Evolutionary conservation across 768 basidiomycete genomes (phyloP).

Genomic region (Lanmaoa pseudosensibilis): DNA sequence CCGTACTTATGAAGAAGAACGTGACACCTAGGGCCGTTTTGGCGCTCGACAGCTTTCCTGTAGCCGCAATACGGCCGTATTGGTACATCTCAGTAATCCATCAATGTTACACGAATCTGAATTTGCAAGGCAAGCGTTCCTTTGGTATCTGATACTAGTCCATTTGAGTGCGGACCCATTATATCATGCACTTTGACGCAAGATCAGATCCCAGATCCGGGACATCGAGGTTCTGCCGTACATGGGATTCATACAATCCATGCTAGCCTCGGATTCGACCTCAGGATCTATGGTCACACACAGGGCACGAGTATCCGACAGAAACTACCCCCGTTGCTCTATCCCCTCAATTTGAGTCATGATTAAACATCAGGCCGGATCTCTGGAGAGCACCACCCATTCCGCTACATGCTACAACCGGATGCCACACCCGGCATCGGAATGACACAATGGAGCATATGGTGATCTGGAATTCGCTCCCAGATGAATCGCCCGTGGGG

Average conservation of each 20-base stretch:
- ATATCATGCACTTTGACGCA: not conserved
- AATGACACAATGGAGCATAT: not conserved
- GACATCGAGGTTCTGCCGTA: constrained; percentile 11
- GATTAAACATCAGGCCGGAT: constrained; percentile 2
- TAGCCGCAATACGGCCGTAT: constrained; percentile 9
- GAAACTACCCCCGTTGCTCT: not conserved
- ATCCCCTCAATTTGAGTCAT: not conserved
- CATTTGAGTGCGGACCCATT: not conserved
- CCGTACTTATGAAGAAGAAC: constrained; percentile 5
- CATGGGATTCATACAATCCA: constrained; percentile 1
- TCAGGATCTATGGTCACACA: not conserved
- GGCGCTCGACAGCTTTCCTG: constrained; percentile 3
- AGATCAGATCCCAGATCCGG: not conserved
- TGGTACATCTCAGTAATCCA: not conserved
- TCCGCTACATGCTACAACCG: not conserved
- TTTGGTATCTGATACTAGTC: not conserved
- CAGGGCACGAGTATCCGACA: not conserved
- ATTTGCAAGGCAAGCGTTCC: not conserved
- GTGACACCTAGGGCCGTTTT: constrained; percentile 1
- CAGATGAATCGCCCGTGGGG: not conserved
- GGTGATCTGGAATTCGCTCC: not conserved
- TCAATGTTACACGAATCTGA: not conserved
- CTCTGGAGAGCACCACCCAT: not conserved
- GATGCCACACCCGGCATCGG: not conserved
- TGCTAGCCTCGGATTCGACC: constrained; percentile 6